These are phyloP conservation scores for Pelargonium citronellum DNA, from an alignment of 441 rosid genomes.

Conservation along the genomic window DNA sequence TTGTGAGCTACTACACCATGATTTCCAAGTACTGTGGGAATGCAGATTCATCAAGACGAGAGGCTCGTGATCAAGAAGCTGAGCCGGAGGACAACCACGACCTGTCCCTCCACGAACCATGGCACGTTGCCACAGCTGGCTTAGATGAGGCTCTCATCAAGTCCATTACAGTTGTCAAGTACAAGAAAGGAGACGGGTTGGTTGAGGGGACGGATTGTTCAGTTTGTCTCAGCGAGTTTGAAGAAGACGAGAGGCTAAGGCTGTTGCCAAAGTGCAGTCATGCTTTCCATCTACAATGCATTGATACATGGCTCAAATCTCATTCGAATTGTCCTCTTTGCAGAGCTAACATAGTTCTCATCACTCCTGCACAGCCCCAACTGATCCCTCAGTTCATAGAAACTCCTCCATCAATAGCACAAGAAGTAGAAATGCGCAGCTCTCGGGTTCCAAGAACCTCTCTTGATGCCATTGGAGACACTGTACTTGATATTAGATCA, in stretches of 20 bases:
- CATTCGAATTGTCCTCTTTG: slow-evolving; percentile 88
- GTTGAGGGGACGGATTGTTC: slow-evolving; percentile 70
- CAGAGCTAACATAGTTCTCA: slow-evolving; percentile 51
- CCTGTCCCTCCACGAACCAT: slow-evolving; percentile 48
- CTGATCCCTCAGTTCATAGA: slow-evolving; percentile 22
- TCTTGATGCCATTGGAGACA: slow-evolving; percentile 25
- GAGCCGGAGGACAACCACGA: slow-evolving; percentile 35
- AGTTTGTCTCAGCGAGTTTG: slow-evolving; percentile 78
- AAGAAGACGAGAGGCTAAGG: slow-evolving; percentile 66
- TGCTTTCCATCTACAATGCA: slow-evolving; percentile 72
- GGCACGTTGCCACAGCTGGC: slow-evolving; percentile 43
- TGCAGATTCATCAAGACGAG: slow-evolving; percentile 26
- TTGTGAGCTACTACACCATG: slow-evolving; percentile 58
- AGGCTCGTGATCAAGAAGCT: slow-evolving; percentile 27
- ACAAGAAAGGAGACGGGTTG: slow-evolving; percentile 48
- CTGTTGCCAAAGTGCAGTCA: slow-evolving; percentile 80
- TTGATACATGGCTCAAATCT: slow-evolving; percentile 80
- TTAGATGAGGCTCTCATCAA: slow-evolving; percentile 67
- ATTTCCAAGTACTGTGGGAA: slow-evolving; percentile 61
- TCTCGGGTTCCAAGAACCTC: slow-evolving; percentile 27
- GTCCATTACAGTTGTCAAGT: slow-evolving; percentile 57
- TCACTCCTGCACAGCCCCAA: slow-evolving; percentile 23
- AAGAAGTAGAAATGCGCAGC: slow-evolving; percentile 20
- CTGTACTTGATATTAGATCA: slow-evolving; percentile 31
- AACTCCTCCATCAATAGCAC: slow-evolving; percentile 22